phyloP scores from a whole-genome alignment of 2,329 filamentous ascomycete species.

The Epichloe elymi region DNA sequence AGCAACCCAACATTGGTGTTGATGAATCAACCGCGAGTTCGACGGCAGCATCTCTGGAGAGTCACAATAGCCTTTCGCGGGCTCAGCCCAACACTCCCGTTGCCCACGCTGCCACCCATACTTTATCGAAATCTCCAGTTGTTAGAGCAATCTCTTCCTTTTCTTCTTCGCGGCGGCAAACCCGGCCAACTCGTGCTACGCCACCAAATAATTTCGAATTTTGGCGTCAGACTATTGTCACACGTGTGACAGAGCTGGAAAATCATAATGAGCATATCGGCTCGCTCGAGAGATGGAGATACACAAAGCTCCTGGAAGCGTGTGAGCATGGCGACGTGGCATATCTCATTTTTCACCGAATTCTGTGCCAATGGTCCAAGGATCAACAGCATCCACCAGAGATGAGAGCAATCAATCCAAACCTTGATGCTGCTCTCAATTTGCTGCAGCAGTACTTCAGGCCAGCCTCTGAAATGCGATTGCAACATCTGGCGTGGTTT shows the following conservation, averaged over 20 bases:
- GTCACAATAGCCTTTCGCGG: neutral
- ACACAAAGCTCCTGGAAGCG: slow-evolving; percentile 43
- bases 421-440: slow-evolving; percentile 13
- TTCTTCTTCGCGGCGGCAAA: neutral
- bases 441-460: neutral
- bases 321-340: slow-evolving; percentile 43
- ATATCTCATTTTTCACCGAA: slow-evolving; percentile 52
- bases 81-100: neutral
- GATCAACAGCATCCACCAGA: slow-evolving; percentile 20
- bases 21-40: neutral
- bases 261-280: slow-evolving; percentile 7
- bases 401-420: slow-evolving; percentile 5
- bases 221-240: neutral
- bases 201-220: neutral
- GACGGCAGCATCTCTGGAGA: neutral
- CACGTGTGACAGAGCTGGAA: neutral
- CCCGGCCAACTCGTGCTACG: neutral
- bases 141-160: neutral
- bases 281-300: slow-evolving; percentile 31
- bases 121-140: neutral
- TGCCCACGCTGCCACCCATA: neutral
- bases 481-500: neutral
- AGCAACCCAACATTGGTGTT: neutral
- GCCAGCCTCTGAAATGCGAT: neutral
- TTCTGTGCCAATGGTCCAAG: slow-evolving; percentile 44